A percentile compares a stretch with the other conserved stretches of the same genome.
phyloP scores from a whole-genome alignment of 176 grass and related monocot species.

The Dactylis glomerata region DNA sequence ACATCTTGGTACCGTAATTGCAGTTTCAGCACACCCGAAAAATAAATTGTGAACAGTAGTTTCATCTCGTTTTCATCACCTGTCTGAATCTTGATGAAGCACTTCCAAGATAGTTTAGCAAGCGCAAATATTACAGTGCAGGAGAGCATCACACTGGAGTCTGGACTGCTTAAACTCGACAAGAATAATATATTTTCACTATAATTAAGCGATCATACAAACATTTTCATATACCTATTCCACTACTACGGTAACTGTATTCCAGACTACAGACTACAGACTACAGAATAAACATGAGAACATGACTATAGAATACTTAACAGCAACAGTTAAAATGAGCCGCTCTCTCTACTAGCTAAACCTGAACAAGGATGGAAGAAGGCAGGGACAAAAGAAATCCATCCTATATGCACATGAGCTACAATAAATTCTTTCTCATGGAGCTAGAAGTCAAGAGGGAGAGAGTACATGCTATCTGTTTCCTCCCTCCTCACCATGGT shows the following conservation, averaged over 20 bases:
- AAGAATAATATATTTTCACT: background rate
- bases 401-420: slow-evolving; percentile 37
- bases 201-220: slow-evolving; percentile 12
- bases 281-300: slow-evolving; percentile 1
- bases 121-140: background rate
- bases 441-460: background rate
- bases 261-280: too few relatives aligned
- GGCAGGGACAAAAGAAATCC: background rate
- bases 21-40: background rate
- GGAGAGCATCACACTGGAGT: background rate
- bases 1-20: background rate
- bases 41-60: background rate
- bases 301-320: background rate
- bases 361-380: background rate
- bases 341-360: slow-evolving; percentile 2
- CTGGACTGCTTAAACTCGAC: background rate
- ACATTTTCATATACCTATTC: slow-evolving; percentile 20
- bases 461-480: background rate
- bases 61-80: background rate
- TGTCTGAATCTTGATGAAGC: background rate
- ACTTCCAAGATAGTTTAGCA: background rate
- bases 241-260: background rate
- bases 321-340: slow-evolving; percentile 3
- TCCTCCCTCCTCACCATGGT: background rate
- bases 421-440: slow-evolving; percentile 30